These are phyloP conservation scores for Monosporascus sp. DNA, from an alignment of 2,329 filamentous ascomycete genomes.

Conservation along the genomic window DNA sequence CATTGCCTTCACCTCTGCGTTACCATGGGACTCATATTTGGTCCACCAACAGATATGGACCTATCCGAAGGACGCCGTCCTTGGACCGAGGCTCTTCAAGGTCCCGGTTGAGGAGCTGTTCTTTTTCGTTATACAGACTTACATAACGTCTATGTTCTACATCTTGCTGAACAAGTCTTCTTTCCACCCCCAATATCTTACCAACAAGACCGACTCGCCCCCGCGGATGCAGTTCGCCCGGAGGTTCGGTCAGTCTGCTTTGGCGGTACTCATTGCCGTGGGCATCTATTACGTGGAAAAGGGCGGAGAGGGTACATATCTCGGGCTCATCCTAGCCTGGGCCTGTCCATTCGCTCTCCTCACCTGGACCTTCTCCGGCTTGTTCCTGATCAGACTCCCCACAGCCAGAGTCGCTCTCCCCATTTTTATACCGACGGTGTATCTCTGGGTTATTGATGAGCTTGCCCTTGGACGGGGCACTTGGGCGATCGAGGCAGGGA, in stretches of 20 bases:
- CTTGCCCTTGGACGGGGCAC: conserved; percentile 62
- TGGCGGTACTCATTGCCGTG: conserved; percentile 38
- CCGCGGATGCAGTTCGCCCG: conserved; percentile 23
- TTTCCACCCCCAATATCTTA: conserved; percentile 41
- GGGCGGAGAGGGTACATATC: conserved; percentile 53
- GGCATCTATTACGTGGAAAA: conserved; percentile 41
- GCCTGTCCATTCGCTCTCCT: conserved; percentile 60
- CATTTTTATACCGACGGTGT: conserved; percentile 59
- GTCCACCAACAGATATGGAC: conserved; percentile 65
- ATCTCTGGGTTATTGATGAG: conserved; percentile 69
- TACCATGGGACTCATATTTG: conserved; percentile 73
- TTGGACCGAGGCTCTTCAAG: conserved; percentile 56
- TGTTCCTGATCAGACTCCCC: conserved; percentile 58
- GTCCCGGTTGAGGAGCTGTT: conserved; percentile 70
- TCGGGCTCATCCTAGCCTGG: conserved; percentile 67
- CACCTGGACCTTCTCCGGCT: conserved; percentile 58
- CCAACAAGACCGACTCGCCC: conserved; percentile 23
- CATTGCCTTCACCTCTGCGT: conserved; percentile 61
- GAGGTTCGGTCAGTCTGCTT: conserved; percentile 43
- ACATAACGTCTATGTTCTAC: conserved; percentile 65
- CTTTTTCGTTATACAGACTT: conserved; percentile 74
- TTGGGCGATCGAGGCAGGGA: conserved; percentile 64
- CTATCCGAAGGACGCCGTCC: conserved; percentile 60
- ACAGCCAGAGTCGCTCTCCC: conserved; percentile 51
- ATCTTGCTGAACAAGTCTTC: conserved; percentile 61